These are phyloP conservation scores for Aspergillus asperescens DNA, from an alignment of 495 filamentous ascomycete species.

Conservation along the genomic window DNA sequence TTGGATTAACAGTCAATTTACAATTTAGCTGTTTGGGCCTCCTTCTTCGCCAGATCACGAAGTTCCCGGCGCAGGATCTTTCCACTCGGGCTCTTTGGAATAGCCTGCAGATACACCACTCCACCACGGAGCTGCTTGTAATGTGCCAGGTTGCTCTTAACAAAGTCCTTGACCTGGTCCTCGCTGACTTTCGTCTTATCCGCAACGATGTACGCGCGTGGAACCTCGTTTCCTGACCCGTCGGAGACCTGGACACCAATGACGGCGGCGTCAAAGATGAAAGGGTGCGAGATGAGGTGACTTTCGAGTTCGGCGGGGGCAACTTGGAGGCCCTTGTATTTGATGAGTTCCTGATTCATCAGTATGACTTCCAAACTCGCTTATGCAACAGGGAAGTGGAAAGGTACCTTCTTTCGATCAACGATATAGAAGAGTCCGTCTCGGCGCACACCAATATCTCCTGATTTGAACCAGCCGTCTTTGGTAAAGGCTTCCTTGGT, in stretches of 20 bases:
- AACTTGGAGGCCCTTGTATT: slow-evolving; percentile 70
- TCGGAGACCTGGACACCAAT: slow-evolving; percentile 58
- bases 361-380: not conserved
- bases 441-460: slow-evolving; percentile 50
- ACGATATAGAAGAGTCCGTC: slow-evolving; percentile 50
- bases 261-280: slow-evolving; percentile 67
- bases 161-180: slow-evolving; percentile 35
- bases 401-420: slow-evolving; percentile 52
- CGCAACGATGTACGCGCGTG: slow-evolving; percentile 66
- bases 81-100: slow-evolving; percentile 19
- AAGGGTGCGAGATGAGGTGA: slow-evolving; percentile 53
- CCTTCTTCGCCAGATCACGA: slow-evolving; percentile 17
- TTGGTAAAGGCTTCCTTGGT: slow-evolving; percentile 46
- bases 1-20: not conserved
- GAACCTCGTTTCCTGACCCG: slow-evolving; percentile 63
- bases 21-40: slow-evolving; percentile 8
- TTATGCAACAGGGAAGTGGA: not conserved
- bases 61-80: slow-evolving; percentile 21
- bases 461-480: slow-evolving; percentile 56
- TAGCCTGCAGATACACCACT: slow-evolving; percentile 14
- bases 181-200: slow-evolving; percentile 33
- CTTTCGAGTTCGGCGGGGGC: slow-evolving; percentile 71
- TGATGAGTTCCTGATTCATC: slow-evolving; percentile 59
- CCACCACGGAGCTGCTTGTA: slow-evolving; percentile 22
- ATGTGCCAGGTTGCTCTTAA: slow-evolving; percentile 14